Evolutionary conservation across 768 basidiomycete genomes (phyloP), one percentile per base, ranked within the genome.

Genomic region (Pleurotus sapidus): DNA sequence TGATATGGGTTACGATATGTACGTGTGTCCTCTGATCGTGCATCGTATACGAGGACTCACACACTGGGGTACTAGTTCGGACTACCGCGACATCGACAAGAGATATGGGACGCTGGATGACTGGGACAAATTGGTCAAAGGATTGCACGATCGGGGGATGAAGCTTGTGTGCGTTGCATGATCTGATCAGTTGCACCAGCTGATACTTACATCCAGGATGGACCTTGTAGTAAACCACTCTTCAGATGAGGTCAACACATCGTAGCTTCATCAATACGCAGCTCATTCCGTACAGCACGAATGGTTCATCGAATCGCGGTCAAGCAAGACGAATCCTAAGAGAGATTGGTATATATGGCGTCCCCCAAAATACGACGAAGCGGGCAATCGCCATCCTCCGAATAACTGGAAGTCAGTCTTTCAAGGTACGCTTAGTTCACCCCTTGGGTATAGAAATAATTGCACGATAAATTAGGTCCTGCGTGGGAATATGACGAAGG

Each of bases 301-400:
- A 9, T 91, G 90, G 89, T 92, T 90, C 72, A 59, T 76, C 30
- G 74, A 82, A 62, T 86, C 87, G 23, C 72, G 72, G 27, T 72
- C 80, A 61, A 67, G 77, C 70, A 65, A 82, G 73, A 67, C 72
- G 5, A 75, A 80, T 64, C 78, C 84, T 0, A 89, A 87, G 67
- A 79, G 88, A 12, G 81, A 90, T 64, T 90, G 87, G 87, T 92
- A 89, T 68, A 77, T 87, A 59, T 91, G 89, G 89, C 78, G 82
- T 14, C 82, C 84, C 3, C 81, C 86, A 2, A 77, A 72, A 60
- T 76, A 72, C 60, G 81, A 83, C 57, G 71, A 71, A 12, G 68
- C 77, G 3, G 87, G 88, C 0, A 72, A 79, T 46, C 77, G 79
- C 20, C 70, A 74, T 1, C 84, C 87, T 5, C 89, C 89, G 0